Percentiles rank a stretch among this genome's conserved stretches.
These are phyloP conservation scores for Mentha longifolia DNA, from an alignment of 257 asterid species.

Conservation along the genomic window DNA sequence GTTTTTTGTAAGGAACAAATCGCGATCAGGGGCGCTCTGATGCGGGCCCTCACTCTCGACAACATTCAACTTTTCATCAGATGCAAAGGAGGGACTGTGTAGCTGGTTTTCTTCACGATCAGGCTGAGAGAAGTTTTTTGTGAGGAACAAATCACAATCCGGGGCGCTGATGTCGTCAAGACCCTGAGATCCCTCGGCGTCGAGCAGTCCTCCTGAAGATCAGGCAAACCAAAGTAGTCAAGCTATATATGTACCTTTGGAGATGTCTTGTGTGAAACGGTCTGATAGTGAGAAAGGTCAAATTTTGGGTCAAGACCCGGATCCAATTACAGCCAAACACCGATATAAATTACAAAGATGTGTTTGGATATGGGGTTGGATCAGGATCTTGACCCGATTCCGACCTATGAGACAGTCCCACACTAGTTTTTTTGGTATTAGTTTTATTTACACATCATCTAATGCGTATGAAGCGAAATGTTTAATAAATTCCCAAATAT, in stretches of 20 bases:
- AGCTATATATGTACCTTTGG: neutral
- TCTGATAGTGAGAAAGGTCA: no score
- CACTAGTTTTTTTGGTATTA: neutral
- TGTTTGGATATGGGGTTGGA: no score
- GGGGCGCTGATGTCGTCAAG: constrained; percentile 31
- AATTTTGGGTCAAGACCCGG: no score
- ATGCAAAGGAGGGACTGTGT: constrained; percentile 18
- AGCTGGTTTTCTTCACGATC: constrained; percentile 28
- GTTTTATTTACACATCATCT: constrained; percentile 23
- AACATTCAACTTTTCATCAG: constrained; percentile 30
- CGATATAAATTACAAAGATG: no score
- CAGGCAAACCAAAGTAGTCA: constrained; percentile 36
- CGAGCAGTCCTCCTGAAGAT: constrained; percentile 35
- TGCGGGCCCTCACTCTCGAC: constrained; percentile 16
- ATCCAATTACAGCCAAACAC: no score
- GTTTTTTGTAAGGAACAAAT: constrained; percentile 31
- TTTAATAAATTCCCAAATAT: constrained; percentile 37
- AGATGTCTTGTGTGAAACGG: no score
- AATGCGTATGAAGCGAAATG: constrained; percentile 28
- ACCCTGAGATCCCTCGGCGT: constrained; percentile 32
- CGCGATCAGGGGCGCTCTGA: constrained; percentile 29
- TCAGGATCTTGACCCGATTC: no score
- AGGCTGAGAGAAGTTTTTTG: constrained; percentile 31
- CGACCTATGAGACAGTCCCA: no score
- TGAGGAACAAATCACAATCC: constrained; percentile 27